Evolutionary conservation across 176 grass and related monocot species (phyloP), one percentile per base, ranked within the genome.

Genomic region (Ampelocalamus luodianensis): DNA sequence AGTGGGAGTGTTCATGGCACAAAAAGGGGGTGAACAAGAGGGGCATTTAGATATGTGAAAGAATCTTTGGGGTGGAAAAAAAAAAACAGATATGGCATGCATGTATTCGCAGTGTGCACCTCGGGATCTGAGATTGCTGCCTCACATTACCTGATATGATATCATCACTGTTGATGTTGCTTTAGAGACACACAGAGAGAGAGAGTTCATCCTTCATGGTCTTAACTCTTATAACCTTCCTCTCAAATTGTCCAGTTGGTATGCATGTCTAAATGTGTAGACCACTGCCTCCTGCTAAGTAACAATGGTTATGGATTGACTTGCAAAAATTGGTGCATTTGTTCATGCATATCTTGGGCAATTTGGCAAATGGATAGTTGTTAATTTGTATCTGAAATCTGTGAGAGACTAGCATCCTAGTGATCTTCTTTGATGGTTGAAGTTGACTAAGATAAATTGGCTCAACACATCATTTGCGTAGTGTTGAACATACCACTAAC

Each of bases 41-140:
- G 72, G 24, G 79, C 62, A 73, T 45, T 71, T 69, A 10, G 56
- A 74, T 64, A 32, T 22, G 60, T 65, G 15, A 9, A 76, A 67
- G 49, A 88, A 88, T 88, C 79, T 82, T 87, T 87, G 39, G 55
- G 42, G 5, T 20, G 16, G 27, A 13, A 56, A 38, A 34, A 38
- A 34, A 17, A 34, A 17, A 26, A 62, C 39, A 39, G 61, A 86
- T 72, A 46, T 63, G 20, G 45, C 44, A 72, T 72, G 29, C 8
- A 29, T 46, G 10, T 56, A 44, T 71, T 22, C 54, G 34, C 42
- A 17, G 72, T 17, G 51, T 77, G 60, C 10, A 32, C 79, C 86
- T 88, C 46, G 79, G 86, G 71, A 88, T 83, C 79, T 39, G 54
- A 42, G 70, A 14, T 29, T 72, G 69, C 44, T 48, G 23, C 23